Conservation (phyloP, 129 eudicot genomes). For the Oenanthe sinensis region DNA sequence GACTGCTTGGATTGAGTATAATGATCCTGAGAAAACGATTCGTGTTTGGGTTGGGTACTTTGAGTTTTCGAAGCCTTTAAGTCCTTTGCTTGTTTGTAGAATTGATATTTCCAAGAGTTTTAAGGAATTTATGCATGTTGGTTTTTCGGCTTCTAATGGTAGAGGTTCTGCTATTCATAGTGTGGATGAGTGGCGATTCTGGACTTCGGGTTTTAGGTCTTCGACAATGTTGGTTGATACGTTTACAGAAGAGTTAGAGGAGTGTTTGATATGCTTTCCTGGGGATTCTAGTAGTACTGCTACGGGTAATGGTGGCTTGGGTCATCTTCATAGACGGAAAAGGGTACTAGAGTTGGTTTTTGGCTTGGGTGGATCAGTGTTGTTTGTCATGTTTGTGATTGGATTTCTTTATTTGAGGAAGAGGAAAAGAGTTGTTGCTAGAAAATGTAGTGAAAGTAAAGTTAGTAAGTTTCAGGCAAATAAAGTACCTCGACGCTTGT, state of each 20-base stretch:
- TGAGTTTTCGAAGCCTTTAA: conserved; percentile 23
- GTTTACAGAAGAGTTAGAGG: conserved; percentile 17
- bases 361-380: conserved; percentile 24
- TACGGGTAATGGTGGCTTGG: background rate
- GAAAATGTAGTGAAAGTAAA: conserved; percentile 18
- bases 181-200: conserved; percentile 35
- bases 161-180: conserved; percentile 42
- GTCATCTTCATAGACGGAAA: conserved; percentile 6
- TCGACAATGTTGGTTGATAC: conserved; percentile 33
- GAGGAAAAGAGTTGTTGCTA: conserved; percentile 11
- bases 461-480: conserved; percentile 27
- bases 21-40: conserved; percentile 21
- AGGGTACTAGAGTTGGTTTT: conserved; percentile 25
- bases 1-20: conserved; percentile 55
- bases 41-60: conserved; percentile 43
- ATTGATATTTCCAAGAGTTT: conserved; percentile 36
- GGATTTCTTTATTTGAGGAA: conserved; percentile 10
- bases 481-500: conserved; percentile 36
- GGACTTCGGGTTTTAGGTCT: conserved; percentile 30
- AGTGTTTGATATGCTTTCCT: conserved; percentile 44
- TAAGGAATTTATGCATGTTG: conserved; percentile 59
- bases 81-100: conserved; percentile 28
- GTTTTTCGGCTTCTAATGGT: conserved; percentile 53
- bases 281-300: conserved; percentile 20
- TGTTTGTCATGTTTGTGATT: conserved; percentile 12